Evolutionary conservation across 805 yeast species (phyloP), one percentile per base, ranked within the genome.

Genomic region (Wickerhamia fluorescens): DNA sequence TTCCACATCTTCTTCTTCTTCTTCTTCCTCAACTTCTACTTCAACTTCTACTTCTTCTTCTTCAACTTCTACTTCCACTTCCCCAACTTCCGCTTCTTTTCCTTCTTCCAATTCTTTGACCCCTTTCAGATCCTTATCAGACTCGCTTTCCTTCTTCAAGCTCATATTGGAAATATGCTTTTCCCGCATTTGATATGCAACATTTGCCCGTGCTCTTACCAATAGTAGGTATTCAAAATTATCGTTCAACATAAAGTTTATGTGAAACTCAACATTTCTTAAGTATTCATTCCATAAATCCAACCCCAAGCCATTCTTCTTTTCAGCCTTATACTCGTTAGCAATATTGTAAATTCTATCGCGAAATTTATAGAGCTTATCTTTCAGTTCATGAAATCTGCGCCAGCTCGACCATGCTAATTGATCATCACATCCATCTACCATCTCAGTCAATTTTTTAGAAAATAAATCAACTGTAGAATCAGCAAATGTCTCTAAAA

Each of bases 401-500:
- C 71, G 77, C 88, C 56, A 50, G 1, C 54, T 42, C 7, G 31
- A 24, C 56, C 56, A 50, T 13, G 38, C 33, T 28, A 41, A 25
- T n/a, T 42, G 39, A 20, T 45, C 54, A 17, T 26, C 13, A 18
- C 20, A 8, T 7, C 9, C 9, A 18, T 18, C 20, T 10, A 36
- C 39, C 22, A 40, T 26, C 6, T 38, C 36, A 29, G 76, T 68
- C 45, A 81, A 65, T 34, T 73, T 68, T 29, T 71, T 69, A 6
- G 81, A 70, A 56, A 78, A 80, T 40, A 79, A 85, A 40, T 58
- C 66, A 31, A 80, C 65, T 16, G 82, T 66, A 5, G 74, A 69
- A 31, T 80, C 87, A 5, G 79, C 76, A 62, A 81, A 82, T 36
- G 81, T 81, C 49, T 81, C 88, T 47, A 77, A 68, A 0, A 78